Evolutionary conservation across 1,284 basidiomycete genomes (phyloP), one percentile per base, ranked within the genome.

Genomic region (Pterulicium gracile): DNA sequence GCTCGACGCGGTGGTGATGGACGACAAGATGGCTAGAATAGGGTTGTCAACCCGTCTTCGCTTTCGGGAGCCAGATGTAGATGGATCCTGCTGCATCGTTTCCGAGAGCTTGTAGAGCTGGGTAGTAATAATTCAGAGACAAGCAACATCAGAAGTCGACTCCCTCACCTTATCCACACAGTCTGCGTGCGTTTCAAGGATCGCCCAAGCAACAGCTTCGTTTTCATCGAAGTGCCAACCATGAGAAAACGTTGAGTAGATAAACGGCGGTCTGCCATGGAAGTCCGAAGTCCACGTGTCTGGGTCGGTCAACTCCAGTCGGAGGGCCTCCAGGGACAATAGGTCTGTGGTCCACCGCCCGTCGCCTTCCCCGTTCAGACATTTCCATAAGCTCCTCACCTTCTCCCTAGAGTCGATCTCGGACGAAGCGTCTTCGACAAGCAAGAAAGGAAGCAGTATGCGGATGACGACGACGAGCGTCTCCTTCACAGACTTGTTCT

Each of bases 121-220:
- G 19, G n/a, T n/a, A 19, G 35, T 19, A 4, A 48, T 23, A 35
- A 13, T 34, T n/a, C 44, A 4, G 43, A 27, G 39, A 47, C 60
- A 20, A 63, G 55, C 35, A n/a, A n/a, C n/a, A n/a, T n/a, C n/a
- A n/a, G n/a, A n/a, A n/a, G n/a, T n/a, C n/a, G n/a, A n/a, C n/a
- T n/a, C 22, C 45, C 61, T 50, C 55, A 89, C 88, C 66, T 81
- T 77, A 43, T 74, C 72, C 5, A 77, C 72, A 56, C 81, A 85
- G 56, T 93, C 88, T 3, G 89, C 85, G 50, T 88, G 84, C n/a
- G 96, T 64, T 58, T 94, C 82, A 3, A 94, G 63, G 1, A 81
- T 70, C 1, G 79, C 75, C 93, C 94, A 98, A 0, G 79, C 72
- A 27, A 89, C 59, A 0, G 88, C 87, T 58, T 89, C 81, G 18